These are phyloP conservation scores for Phialophora chinensis DNA, from an alignment of 2,329 filamentous ascomycete genomes.

Conservation along the genomic window DNA sequence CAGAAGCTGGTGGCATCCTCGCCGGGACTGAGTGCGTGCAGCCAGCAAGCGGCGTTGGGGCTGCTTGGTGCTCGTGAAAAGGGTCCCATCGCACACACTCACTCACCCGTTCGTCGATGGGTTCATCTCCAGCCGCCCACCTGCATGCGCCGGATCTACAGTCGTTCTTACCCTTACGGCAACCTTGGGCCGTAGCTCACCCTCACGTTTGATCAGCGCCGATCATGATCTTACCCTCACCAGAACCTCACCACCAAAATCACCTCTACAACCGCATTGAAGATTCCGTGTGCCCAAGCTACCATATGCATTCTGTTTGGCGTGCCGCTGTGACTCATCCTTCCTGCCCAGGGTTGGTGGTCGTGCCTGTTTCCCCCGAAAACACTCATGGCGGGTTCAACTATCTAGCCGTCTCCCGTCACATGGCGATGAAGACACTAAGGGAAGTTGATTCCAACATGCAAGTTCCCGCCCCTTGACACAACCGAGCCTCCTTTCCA, in stretches of 20 bases:
- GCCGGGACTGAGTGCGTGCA: background rate
- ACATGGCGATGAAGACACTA: background rate
- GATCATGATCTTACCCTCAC: background rate
- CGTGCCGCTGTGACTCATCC: constrained; percentile 10
- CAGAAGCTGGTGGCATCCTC: background rate
- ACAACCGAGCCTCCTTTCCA: constrained; percentile 9
- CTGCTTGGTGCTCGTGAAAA: background rate
- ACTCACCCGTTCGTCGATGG: background rate
- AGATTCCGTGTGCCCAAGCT: constrained; percentile 20
- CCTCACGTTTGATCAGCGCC: background rate
- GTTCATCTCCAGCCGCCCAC: background rate
- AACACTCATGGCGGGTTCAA: constrained; percentile 4
- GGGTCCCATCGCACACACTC: background rate
- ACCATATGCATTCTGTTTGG: constrained; percentile 24
- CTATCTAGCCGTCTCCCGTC: constrained; percentile 14
- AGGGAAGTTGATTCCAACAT: constrained; percentile 13
- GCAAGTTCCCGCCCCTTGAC: constrained; percentile 2
- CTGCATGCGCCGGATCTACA: background rate
- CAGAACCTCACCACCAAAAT: constrained; percentile 15
- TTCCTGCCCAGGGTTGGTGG: constrained; percentile 14
- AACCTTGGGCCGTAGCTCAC: background rate
- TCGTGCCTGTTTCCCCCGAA: background rate
- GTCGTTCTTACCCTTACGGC: background rate
- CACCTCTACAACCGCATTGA: constrained; percentile 15
- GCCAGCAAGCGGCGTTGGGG: background rate